Evolutionary conservation across 306 rosid species (phyloP).

Genomic region (Citrullus mucosospermus): DNA sequence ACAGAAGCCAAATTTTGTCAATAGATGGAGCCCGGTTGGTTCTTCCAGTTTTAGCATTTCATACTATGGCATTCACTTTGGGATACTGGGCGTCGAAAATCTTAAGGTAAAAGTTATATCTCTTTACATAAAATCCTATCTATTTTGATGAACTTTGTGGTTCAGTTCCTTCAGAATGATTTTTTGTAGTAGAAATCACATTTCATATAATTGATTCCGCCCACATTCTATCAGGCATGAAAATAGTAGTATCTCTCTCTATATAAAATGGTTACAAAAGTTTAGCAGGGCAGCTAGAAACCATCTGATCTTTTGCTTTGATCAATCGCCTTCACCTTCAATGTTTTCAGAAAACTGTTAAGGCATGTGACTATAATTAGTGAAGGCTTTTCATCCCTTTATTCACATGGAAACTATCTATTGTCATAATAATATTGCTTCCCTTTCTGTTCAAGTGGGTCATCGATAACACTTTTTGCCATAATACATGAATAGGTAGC

Average conservation of each 20-base stretch:
- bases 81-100: conserved; percentile 79
- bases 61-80: conserved; percentile 55
- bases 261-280: background rate
- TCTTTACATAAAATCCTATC: background rate
- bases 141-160: background rate
- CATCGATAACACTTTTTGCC: background rate
- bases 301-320: background rate
- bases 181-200: background rate
- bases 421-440: background rate
- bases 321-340: background rate
- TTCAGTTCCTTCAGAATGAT: background rate
- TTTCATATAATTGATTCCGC: background rate
- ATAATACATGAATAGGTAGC: background rate
- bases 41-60: conserved; percentile 68
- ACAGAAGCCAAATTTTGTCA: conserved; percentile 60
- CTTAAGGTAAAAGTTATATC: conserved; percentile 59
- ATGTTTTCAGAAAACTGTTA: background rate
- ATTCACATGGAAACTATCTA: background rate
- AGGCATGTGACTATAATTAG: background rate
- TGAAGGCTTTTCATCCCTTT: background rate
- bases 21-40: conserved; percentile 61
- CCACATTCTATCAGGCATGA: background rate
- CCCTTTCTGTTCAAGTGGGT: background rate
- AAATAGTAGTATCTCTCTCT: background rate
- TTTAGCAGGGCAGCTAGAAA: background rate